These are phyloP conservation scores for Dioscorea dumetorum DNA, from an alignment of 106 monocot genomes.

Conservation along the genomic window DNA sequence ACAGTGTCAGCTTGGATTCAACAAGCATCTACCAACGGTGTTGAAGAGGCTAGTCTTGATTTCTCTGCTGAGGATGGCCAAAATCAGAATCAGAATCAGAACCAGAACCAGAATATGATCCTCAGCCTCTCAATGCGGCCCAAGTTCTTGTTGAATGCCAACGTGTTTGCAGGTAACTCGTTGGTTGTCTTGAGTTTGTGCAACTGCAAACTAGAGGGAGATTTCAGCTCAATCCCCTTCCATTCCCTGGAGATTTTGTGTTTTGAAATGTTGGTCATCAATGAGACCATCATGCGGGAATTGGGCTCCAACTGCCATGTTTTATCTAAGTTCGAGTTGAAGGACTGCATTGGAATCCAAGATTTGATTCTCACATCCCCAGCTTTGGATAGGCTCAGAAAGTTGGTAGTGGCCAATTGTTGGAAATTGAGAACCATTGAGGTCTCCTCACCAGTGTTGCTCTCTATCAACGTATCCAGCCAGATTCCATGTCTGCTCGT, in stretches of 20 bases:
- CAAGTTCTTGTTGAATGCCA: neutral
- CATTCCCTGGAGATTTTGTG: neutral
- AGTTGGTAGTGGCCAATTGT: slow-evolving; percentile 1
- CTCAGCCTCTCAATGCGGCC: neutral
- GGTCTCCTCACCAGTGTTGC: slow-evolving; percentile 5
- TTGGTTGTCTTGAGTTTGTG: slow-evolving; percentile 3
- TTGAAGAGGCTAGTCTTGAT: neutral
- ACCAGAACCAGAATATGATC: too few species aligned
- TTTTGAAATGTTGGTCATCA: slow-evolving; percentile 2
- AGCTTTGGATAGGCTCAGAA: slow-evolving; percentile 1
- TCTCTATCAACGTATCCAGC: neutral
- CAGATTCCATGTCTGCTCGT: neutral
- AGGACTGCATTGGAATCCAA: neutral
- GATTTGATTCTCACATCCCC: neutral
- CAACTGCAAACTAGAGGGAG: neutral
- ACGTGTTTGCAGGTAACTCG: neutral
- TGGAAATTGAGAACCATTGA: neutral
- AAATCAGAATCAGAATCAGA: too few species aligned
- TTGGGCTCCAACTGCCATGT: neutral
- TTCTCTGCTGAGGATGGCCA: neutral
- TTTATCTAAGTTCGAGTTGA: neutral
- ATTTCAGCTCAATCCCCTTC: neutral
- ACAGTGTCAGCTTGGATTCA: neutral
- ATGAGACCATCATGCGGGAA: neutral
- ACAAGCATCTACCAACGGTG: neutral